Base-by-base conservation (phyloP, 2,329 filamentous ascomycete genomes). In the Aphanoascus verrucosus region DNA sequence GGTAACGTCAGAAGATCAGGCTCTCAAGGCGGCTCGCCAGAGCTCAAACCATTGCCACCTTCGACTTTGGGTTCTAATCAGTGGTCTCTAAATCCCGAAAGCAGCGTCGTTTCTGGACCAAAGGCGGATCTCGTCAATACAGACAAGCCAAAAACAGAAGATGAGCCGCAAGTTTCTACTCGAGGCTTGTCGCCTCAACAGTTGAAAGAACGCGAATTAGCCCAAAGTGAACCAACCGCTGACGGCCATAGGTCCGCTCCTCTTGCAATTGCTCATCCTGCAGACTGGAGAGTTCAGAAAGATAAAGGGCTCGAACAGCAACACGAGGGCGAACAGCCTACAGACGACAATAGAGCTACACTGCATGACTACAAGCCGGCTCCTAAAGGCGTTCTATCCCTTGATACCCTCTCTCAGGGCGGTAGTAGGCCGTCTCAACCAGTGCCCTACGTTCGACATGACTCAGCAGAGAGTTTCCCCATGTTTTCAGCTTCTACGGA, bases 401-500 rank as follows among this genome's bases (percentile, higher is more conserved):
- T 78, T 45, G 76, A 78, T 46, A 67, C 72, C 8, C 60, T 67
- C 19, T 59, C 65, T 17, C 46, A 56, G 49, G 63, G 64, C 17
- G 54, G 59, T 12, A 63, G 55, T 38, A 63, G 63, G 45, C 63
- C 61, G 59, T 63, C 66, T 56, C 61, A 61, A 59, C 60, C 58
- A 54, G 58, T 66, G 51, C 59, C 61, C 58, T 69, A 69, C 60
- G 74, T 57, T 62, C 74, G 77, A 35, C 77, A 80, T 59, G 75
- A 81, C 59, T 83, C 79, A 20, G 73, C 75, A 5, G 80, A 83
- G 57, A 83, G 79, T 63, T 82, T 83, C 59, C 70, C 75, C 19
- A 82, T 83, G 76, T 81, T 83, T 57, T 81, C 79, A 38, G 77
- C 77, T n/a, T 80, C 80, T 8, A 77, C 77, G 1, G 77, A 78